Percentiles rank a stretch among this genome's conserved stretches.
These are phyloP conservation scores for Dentipellis fragilis DNA, from an alignment of 768 basidiomycete genomes.

Conservation along the genomic window DNA sequence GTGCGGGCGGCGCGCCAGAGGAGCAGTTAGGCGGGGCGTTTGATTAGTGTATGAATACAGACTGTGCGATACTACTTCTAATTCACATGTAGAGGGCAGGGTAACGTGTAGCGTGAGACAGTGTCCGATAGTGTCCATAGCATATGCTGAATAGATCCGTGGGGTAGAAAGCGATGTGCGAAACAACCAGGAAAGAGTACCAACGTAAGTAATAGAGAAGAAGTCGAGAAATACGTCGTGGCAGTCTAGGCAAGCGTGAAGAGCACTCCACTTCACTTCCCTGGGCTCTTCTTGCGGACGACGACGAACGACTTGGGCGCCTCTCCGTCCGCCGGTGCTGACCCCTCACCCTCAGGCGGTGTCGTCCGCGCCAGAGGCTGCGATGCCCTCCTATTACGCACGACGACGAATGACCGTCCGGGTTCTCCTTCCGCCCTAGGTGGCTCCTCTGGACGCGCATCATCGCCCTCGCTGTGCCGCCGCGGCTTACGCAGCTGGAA, in stretches of 20 bases:
- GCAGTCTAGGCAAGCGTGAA: not conserved
- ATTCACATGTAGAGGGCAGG: not conserved
- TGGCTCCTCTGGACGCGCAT: not conserved
- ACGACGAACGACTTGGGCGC: conserved; percentile 44
- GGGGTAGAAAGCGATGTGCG: not conserved
- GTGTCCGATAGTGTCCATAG: not conserved
- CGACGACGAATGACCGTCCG: conserved; percentile 25
- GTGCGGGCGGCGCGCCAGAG: conserved; percentile 22
- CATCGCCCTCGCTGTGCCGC: conserved; percentile 11
- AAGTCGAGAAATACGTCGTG: no score
- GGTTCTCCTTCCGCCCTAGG: conserved; percentile 5
- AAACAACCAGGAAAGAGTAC: not conserved
- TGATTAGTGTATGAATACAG: conserved; percentile 14
- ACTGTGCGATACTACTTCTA: not conserved
- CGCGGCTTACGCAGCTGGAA: conserved; percentile 13
- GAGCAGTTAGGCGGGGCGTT: conserved; percentile 13
- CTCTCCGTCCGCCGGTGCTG: not conserved
- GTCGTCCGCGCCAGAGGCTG: conserved; percentile 1
- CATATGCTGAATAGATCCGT: not conserved
- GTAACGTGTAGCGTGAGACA: not conserved
- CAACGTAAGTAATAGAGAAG: no score
- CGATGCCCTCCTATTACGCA: conserved; percentile 14
- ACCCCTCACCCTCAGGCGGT: not conserved
- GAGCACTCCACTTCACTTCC: not conserved
- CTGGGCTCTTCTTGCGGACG: conserved; percentile 32